A percentile compares a stretch with the other conserved stretches of the same genome.
These are phyloP conservation scores for Pseudognaphalium luteoalbum DNA, from an alignment of 129 eudicot species.

Conservation along the genomic window DNA sequence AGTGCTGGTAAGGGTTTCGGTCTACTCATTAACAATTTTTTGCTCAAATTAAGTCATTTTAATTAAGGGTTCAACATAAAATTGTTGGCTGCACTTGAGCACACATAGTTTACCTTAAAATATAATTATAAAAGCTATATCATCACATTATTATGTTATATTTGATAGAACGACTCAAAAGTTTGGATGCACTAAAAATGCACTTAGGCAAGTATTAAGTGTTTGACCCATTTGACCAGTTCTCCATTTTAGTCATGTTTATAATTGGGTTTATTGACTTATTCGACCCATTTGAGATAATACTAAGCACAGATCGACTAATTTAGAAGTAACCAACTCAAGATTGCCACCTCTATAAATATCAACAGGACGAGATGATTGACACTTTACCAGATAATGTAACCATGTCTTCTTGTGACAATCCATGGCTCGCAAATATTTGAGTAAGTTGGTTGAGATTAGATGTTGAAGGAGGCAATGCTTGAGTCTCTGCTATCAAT, in stretches of 20 bases:
- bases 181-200: not conserved
- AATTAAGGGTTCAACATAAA: too few species aligned
- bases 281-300: not conserved
- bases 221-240: not conserved
- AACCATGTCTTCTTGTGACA: slow-evolving; percentile 71
- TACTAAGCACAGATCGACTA: not conserved
- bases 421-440: slow-evolving; percentile 43
- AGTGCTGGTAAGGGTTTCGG: not conserved
- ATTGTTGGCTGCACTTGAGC: too few species aligned
- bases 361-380: not conserved
- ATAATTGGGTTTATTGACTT: not conserved
- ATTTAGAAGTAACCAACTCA: not conserved
- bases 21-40: not conserved
- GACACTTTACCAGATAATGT: slow-evolving; percentile 54
- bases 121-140: too few species aligned
- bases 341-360: not conserved
- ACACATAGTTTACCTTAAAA: too few species aligned
- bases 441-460: slow-evolving; percentile 57
- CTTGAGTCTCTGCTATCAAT: slow-evolving; percentile 42
- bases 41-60: not conserved
- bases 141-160: too few species aligned
- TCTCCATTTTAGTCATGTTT: not conserved
- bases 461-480: slow-evolving; percentile 51
- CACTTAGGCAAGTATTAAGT: not conserved
- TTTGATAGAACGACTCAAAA: not conserved